A percentile compares a stretch with the other conserved stretches of the same genome.
Evolutionary conservation across 768 basidiomycete genomes (phyloP).

Genomic region (Coprinopsis sp.): DNA sequence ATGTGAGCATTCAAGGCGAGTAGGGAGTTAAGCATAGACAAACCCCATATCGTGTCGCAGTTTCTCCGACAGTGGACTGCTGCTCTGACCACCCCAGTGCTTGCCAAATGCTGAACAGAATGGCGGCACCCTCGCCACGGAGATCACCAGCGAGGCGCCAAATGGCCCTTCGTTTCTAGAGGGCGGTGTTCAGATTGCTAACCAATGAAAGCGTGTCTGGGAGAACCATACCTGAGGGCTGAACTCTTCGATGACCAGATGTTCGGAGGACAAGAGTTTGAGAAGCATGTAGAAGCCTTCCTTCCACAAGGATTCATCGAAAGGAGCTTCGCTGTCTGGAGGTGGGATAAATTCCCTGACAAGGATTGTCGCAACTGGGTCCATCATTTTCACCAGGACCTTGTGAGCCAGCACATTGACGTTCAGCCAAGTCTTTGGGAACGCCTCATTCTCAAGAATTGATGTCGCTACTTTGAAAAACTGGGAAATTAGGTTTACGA

Average conservation of each 20-base stretch:
- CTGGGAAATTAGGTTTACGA: constrained; percentile 62
- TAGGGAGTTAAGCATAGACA: constrained; percentile 21
- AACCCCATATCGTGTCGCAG: constrained; percentile 66
- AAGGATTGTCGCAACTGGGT: constrained; percentile 72
- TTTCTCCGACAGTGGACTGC: constrained; percentile 40
- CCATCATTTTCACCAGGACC: constrained; percentile 84
- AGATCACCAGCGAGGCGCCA: constrained; percentile 97
- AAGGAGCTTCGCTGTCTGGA: constrained; percentile 54
- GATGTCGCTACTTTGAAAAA: constrained; percentile 80
- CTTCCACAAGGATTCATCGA: constrained; percentile 77
- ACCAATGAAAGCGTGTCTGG: not conserved
- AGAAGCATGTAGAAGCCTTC: constrained; percentile 79
- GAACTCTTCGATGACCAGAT: constrained; percentile 91
- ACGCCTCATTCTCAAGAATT: constrained; percentile 83
- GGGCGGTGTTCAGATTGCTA: not conserved
- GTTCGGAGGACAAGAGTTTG: constrained; percentile 82
- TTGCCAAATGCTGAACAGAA: constrained; percentile 80
- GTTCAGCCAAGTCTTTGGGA: constrained; percentile 88
- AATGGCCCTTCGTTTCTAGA: constrained; percentile 89
- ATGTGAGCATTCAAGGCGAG: constrained; percentile 4
- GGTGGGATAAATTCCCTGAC: constrained; percentile 77
- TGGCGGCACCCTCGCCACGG: constrained; percentile 82
- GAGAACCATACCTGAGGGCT: constrained; percentile 68
- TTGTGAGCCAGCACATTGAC: constrained; percentile 85
- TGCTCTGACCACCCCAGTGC: constrained; percentile 76